Conservation (phyloP, 129 eudicot species). For the Scalesia atractyloides region DNA sequence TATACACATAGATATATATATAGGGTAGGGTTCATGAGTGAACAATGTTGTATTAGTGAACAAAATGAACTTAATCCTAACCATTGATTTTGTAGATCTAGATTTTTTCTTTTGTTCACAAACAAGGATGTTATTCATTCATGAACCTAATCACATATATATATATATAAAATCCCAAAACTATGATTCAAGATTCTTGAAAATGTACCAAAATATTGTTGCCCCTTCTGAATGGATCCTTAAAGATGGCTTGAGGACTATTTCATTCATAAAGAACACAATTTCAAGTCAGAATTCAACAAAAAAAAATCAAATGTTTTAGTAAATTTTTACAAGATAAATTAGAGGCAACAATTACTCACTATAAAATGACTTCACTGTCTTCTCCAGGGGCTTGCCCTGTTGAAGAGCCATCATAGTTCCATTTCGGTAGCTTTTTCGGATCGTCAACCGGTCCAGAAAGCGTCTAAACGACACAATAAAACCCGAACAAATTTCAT, state of each 20-base stretch:
- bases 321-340: background rate
- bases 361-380: conserved; percentile 94
- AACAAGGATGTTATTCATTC: too few species aligned
- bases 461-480: conserved; percentile 53
- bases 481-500: background rate
- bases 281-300: background rate
- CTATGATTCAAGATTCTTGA: background rate
- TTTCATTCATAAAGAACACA: conserved; percentile 25
- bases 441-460: conserved; percentile 65
- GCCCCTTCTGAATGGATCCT: conserved; percentile 96
- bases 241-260: conserved; percentile 98
- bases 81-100: too few species aligned
- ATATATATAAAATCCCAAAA: conserved; percentile 5
- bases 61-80: too few species aligned
- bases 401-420: conserved; percentile 87
- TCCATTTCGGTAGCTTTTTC: conserved; percentile 85
- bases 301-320: background rate
- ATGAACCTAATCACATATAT: too few species aligned
- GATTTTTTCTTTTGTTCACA: too few species aligned
- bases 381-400: conserved; percentile 97
- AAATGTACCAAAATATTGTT: conserved; percentile 69
- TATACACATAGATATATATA: too few species aligned
- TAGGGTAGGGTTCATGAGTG: too few species aligned
- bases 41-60: too few species aligned
- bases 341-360: conserved; percentile 11